phyloP scores from a whole-genome alignment of 306 rosid species.

The Vigna radiata region DNA sequence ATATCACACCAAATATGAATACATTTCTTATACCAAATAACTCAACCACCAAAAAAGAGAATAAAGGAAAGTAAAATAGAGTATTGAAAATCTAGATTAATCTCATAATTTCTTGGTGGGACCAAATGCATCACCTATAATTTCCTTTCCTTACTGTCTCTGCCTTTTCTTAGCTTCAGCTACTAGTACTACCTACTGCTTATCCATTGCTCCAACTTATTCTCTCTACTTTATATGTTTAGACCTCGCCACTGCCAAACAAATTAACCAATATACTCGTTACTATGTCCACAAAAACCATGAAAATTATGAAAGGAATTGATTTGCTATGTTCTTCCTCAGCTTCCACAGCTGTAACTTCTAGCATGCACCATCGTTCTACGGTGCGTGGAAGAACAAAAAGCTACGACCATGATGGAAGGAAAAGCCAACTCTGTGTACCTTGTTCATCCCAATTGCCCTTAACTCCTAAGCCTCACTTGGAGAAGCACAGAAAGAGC shows the following conservation, averaged over 20 bases:
- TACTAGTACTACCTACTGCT: neutral
- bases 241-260: neutral
- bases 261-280: neutral
- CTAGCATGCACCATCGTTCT: slow-evolving; percentile 58
- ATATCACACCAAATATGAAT: slow-evolving; percentile 49
- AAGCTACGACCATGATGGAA: slow-evolving; percentile 41
- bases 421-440: slow-evolving; percentile 47
- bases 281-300: neutral
- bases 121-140: slow-evolving; percentile 31
- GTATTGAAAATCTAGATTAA: neutral
- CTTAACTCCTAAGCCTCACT: slow-evolving; percentile 63
- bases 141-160: neutral
- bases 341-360: slow-evolving; percentile 71
- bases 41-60: neutral
- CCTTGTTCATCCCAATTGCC: slow-evolving; percentile 82
- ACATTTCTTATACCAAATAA: slow-evolving; percentile 28
- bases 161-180: neutral
- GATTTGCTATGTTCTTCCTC: slow-evolving; percentile 76
- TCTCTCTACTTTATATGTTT: neutral
- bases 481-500: slow-evolving; percentile 59
- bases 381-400: slow-evolving; percentile 45
- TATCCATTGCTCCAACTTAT: slow-evolving; percentile 21
- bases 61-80: too few species aligned
- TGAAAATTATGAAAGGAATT: slow-evolving; percentile 53
- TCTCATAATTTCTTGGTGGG: slow-evolving; percentile 48